Evolutionary conservation across 345 rosid species (phyloP), one percentile per base, ranked within the genome.

Genomic region (Brassica cretica): DNA sequence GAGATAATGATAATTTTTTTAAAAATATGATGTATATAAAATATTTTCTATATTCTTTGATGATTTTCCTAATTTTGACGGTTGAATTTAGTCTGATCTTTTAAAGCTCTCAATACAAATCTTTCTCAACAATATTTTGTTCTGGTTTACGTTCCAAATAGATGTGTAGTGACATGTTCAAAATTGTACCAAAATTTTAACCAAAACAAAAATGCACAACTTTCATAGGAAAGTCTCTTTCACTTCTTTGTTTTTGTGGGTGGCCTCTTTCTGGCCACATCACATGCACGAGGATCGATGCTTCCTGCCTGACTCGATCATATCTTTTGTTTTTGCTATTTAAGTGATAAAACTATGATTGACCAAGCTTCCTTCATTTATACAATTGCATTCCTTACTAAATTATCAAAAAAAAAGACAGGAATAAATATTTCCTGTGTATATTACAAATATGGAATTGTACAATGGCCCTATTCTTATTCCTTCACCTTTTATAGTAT

Each of bases 261-360:
- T 64, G 5, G 70, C 58, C 68, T 33, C 76, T 75, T 66, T 75
- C 73, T 8, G 58, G 35, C 76, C 73, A 59, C 76, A 71, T 44
- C 78, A 79, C 71, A 79, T 74, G 78, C 71, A 63, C 78, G 35
- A 71, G 60, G 14, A 18, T 80, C 76, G 76, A 59, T 44, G 37
- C 69, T 70, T 75, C 69, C 76, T 70, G 66, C 5, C 64, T 61
- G 55, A 72, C 76, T 79, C 33, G 14, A 49, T 63, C 67, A 55
- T 64, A 59, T 59, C 32, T 59, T 76, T n/a, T 24, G 19, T 29
- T 73, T 74, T 80, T 64, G 72, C 80, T 35, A 75, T 59, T 71
- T 75, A 80, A 41, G 64, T 75, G 71, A 32, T 51, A 41, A 80
- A 70, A 70, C 73, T 60, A 70, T 64, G 63, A 75, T 64, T 59